Evolutionary conservation across 2,329 filamentous ascomycete genomes (phyloP).

Genomic region (Colletotrichum truncatum): DNA sequence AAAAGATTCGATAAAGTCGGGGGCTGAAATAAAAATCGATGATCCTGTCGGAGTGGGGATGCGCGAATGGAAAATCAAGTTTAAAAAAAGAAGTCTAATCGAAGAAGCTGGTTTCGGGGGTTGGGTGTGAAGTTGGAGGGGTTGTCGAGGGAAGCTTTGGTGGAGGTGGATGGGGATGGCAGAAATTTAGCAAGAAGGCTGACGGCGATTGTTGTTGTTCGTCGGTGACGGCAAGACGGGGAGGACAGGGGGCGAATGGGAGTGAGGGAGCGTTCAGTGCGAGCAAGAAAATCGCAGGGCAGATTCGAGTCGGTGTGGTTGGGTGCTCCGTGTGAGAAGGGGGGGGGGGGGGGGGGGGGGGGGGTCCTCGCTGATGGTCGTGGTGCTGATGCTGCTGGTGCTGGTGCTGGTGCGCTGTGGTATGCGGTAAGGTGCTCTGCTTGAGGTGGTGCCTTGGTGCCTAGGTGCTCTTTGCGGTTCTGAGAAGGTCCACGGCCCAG

Average conservation of each 20-base stretch:
- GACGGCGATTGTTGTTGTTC: constrained; percentile 30
- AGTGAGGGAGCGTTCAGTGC: constrained; percentile 22
- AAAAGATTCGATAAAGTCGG: not conserved
- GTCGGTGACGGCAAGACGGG: constrained; percentile 26
- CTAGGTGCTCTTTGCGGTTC: constrained; percentile 9
- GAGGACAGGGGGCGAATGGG: constrained; percentile 25
- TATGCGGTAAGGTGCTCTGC: not conserved
- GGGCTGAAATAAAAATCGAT: constrained; percentile 5
- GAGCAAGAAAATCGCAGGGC: constrained; percentile 3
- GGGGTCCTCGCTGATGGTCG: no score
- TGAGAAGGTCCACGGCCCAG: constrained; percentile 12
- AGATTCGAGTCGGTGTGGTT: constrained; percentile 13
- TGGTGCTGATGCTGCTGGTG: no score
- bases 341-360: not conserved
- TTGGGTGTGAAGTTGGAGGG: constrained; percentile 23
- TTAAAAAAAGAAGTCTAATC: constrained; percentile 7
- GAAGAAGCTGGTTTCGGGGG: constrained; percentile 15
- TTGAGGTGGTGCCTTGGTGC: constrained; percentile 1
- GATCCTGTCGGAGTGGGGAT: constrained; percentile 18
- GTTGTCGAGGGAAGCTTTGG: constrained; percentile 30
- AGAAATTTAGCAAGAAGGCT: constrained; percentile 30
- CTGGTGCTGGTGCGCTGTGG: not conserved
- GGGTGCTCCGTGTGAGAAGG: no score
- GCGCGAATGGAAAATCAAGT: constrained; percentile 21
- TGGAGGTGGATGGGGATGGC: constrained; percentile 31